Conservation (phyloP, 768 basidiomycete species). For the Lactarius psammicola region DNA sequence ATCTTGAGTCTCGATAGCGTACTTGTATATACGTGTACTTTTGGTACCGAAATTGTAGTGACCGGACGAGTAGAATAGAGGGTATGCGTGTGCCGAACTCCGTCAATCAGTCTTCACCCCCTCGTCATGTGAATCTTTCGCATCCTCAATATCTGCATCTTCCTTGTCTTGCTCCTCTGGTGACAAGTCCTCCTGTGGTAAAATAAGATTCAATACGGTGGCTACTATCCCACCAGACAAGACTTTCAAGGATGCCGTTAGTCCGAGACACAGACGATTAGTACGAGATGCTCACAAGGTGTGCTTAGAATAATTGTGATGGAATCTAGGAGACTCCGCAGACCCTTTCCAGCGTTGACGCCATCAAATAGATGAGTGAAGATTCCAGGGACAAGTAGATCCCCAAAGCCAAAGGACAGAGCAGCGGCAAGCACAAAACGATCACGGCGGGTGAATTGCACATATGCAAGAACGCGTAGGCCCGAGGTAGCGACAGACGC, state of each 20-base stretch:
- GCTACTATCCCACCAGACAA: slow-evolving; percentile 45
- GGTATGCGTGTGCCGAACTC: not conserved
- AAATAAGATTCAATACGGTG: slow-evolving; percentile 46
- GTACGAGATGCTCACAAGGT: slow-evolving; percentile 57
- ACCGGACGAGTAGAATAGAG: not conserved
- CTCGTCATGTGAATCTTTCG: slow-evolving; percentile 4
- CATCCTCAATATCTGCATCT: slow-evolving; percentile 5
- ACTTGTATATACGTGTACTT: slow-evolving; percentile 11
- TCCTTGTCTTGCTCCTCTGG: not conserved
- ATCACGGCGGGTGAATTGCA: slow-evolving; percentile 59
- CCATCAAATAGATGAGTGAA: slow-evolving; percentile 70
- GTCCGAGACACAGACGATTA: slow-evolving; percentile 6
- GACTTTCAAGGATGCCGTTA: slow-evolving; percentile 33
- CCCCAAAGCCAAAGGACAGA: slow-evolving; percentile 66
- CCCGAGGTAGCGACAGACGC: slow-evolving; percentile 72
- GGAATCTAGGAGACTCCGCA: slow-evolving; percentile 69
- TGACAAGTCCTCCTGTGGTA: slow-evolving; percentile 38
- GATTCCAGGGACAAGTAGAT: slow-evolving; percentile 62
- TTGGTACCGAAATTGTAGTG: not conserved
- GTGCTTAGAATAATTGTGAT: slow-evolving; percentile 80
- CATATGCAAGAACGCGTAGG: slow-evolving; percentile 61
- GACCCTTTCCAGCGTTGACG: slow-evolving; percentile 52
- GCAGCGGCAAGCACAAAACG: slow-evolving; percentile 70
- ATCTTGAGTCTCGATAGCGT: slow-evolving; percentile 1
- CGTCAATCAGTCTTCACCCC: not conserved